Percentiles rank a stretch among this genome's conserved stretches.
Conservation (phyloP, 176 grass and related monocot genomes). For the Leersia perrieri region DNA sequence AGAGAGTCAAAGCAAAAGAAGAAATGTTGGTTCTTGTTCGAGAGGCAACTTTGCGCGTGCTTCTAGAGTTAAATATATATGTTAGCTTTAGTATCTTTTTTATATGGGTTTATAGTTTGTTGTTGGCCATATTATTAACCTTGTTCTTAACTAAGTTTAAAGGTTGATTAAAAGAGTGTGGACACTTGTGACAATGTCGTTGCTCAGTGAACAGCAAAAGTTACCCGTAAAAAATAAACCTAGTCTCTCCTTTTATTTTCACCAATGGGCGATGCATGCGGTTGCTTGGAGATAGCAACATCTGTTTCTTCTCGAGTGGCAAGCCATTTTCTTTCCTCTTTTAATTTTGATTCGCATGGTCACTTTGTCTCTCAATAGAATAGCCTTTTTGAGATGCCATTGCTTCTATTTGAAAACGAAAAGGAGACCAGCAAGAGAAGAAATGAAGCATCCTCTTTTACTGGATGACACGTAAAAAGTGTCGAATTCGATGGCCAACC, state of each 20-base stretch:
- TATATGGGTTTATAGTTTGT: no score
- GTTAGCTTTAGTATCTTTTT: no score
- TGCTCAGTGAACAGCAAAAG: background rate
- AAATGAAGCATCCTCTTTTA: background rate
- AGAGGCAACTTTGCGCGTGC: no score
- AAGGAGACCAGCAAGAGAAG: background rate
- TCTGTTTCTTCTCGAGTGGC: slow-evolving; percentile 1
- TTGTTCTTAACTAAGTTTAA: background rate
- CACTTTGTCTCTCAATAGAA: background rate
- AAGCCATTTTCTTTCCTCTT: background rate
- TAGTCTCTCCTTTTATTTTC: background rate
- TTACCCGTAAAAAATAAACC: background rate
- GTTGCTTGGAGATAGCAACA: background rate
- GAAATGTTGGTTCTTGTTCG: no score
- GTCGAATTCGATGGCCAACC: background rate
- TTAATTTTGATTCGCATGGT: background rate
- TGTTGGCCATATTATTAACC: no score
- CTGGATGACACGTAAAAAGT: background rate
- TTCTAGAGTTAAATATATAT: no score
- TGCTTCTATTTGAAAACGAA: background rate
- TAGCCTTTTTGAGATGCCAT: background rate
- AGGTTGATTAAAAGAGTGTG: background rate
- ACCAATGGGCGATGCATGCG: background rate
- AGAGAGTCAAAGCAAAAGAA: no score
- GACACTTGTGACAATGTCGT: background rate